These are phyloP conservation scores for Suaeda aralocaspica DNA, from an alignment of 148 eudicot species.

Conservation along the genomic window DNA sequence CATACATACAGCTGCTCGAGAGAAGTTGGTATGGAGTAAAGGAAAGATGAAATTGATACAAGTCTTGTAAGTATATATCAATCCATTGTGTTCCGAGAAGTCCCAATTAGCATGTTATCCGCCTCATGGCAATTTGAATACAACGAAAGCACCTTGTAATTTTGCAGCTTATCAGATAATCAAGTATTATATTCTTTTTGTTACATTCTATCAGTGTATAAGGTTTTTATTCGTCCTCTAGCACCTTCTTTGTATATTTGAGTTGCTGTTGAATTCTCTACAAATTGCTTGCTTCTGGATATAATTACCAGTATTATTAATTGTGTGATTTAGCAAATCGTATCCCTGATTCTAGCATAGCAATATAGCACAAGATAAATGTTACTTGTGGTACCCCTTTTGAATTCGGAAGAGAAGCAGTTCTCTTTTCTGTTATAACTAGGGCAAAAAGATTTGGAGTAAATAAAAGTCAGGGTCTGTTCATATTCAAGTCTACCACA, in stretches of 20 bases:
- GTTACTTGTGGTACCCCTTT: too few relatives aligned
- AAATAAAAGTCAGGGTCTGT: background rate
- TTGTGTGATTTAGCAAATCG: too few relatives aligned
- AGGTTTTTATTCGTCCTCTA: too few relatives aligned
- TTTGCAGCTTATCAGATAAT: constrained; percentile 5
- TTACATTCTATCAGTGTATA: background rate
- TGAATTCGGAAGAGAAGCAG: too few relatives aligned
- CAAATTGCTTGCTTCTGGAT: background rate
- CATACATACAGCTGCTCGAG: background rate
- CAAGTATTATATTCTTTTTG: background rate
- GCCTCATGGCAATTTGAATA: background rate
- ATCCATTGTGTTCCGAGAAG: constrained; percentile 2
- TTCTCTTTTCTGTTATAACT: too few relatives aligned
- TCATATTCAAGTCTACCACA: constrained; percentile 11
- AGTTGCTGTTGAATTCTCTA: background rate
- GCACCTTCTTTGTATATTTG: background rate
- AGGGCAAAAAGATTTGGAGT: too few relatives aligned
- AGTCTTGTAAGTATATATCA: background rate
- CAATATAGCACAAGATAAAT: too few relatives aligned
- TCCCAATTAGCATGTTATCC: background rate
- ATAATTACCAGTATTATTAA: background rate
- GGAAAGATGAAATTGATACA: background rate
- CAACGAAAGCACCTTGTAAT: constrained; percentile 16
- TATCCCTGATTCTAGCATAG: background rate
- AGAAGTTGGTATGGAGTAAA: too few relatives aligned